A percentile compares a stretch with the other conserved stretches of the same genome.
phyloP scores from a whole-genome alignment of 805 yeast species.

The Cyberlindnera bimundalis region DNA sequence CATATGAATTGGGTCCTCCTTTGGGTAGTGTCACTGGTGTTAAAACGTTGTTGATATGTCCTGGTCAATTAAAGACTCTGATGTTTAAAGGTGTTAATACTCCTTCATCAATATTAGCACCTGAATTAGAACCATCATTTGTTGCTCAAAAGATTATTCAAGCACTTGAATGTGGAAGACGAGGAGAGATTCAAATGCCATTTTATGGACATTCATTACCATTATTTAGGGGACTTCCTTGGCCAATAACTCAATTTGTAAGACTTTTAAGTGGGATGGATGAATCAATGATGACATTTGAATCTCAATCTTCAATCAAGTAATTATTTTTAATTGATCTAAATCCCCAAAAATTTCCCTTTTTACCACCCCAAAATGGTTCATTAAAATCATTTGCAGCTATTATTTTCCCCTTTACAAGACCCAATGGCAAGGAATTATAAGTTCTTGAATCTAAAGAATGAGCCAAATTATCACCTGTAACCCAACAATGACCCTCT shows the following conservation, averaged over 20 bases:
- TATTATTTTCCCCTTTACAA: conserved; percentile 81
- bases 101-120: conserved; percentile 76
- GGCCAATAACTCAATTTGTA: conserved; percentile 50
- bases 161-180: conserved; percentile 55
- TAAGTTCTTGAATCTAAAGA: conserved; percentile 89
- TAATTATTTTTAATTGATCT: conserved; percentile 54
- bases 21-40: conserved; percentile 46
- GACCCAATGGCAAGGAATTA: conserved; percentile 84
- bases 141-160: conserved; percentile 59
- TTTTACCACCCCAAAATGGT: conserved; percentile 37
- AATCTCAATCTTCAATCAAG: conserved; percentile 32
- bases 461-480: conserved; percentile 89
- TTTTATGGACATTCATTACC: conserved; percentile 76
- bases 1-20: conserved; percentile 58
- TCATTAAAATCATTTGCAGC: conserved; percentile 61
- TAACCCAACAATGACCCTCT: conserved; percentile 94
- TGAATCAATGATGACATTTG: conserved; percentile 33
- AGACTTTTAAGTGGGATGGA: conserved; percentile 46
- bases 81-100: conserved; percentile 74
- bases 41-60: conserved; percentile 73
- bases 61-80: conserved; percentile 78
- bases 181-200: conserved; percentile 72
- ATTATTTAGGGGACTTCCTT: conserved; percentile 63
- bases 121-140: conserved; percentile 65
- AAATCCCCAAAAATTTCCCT: conserved; percentile 46